Evolutionary conservation across 1,139 yeast species (phyloP).

Genomic region (Blastobotrys aristatus): DNA sequence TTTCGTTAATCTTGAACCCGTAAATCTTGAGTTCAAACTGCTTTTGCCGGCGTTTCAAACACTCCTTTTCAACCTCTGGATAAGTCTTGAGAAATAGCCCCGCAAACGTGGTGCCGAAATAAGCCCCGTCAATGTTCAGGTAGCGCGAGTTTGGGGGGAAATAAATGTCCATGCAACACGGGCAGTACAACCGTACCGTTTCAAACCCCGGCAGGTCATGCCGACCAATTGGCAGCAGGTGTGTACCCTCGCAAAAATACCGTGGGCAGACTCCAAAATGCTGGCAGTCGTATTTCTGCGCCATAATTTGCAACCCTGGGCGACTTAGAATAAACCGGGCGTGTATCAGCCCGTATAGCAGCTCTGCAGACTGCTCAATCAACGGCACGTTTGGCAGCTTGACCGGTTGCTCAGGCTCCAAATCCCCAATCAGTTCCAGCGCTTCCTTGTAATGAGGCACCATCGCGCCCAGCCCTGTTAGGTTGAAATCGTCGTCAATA

Average conservation of each 20-base stretch:
- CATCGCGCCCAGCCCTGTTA: constrained; percentile 79
- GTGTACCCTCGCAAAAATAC: constrained; percentile 87
- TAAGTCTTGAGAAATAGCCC: constrained; percentile 86
- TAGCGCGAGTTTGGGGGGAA: constrained; percentile 82
- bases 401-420: constrained; percentile 62
- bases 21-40: constrained; percentile 70
- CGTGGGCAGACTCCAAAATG: constrained; percentile 94
- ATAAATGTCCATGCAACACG: constrained; percentile 88
- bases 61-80: constrained; percentile 66
- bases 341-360: constrained; percentile 88
- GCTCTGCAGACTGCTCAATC: constrained; percentile 85
- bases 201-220: constrained; percentile 89
- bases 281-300: constrained; percentile 85
- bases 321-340: constrained; percentile 87
- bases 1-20: constrained; percentile 79
- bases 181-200: constrained; percentile 88
- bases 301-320: constrained; percentile 90
- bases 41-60: constrained; percentile 47
- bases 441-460: constrained; percentile 94
- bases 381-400: constrained; percentile 67
- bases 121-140: constrained; percentile 89
- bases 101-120: constrained; percentile 93
- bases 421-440: constrained; percentile 80
- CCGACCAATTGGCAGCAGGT: constrained; percentile 85
- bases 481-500: constrained; percentile 92